Percentiles rank a stretch among this genome's conserved stretches.
Evolutionary conservation across 2,329 filamentous ascomycete species (phyloP).

Genomic region (Cadophora luteo-olivacea): DNA sequence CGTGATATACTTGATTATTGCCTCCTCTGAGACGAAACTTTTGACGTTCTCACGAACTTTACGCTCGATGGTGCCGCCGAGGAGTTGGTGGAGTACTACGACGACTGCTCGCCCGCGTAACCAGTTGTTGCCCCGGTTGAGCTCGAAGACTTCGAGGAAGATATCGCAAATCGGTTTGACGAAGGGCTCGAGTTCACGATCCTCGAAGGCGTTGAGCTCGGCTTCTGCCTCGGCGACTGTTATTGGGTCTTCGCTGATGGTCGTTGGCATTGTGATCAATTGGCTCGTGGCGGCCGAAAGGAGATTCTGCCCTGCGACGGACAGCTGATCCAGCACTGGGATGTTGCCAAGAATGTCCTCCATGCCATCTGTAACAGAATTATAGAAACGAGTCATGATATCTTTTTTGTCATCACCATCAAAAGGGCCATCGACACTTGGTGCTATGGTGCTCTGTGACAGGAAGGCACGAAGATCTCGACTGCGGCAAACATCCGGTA

Average conservation of each 20-base stretch:
- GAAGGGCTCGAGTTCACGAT: conserved; percentile 88
- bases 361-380: conserved; percentile 96
- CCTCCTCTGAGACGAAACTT: conserved; percentile 76
- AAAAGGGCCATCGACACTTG: conserved; percentile 59
- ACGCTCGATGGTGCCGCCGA: conserved; percentile 94
- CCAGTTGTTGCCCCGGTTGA: conserved; percentile 97
- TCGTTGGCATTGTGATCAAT: conserved; percentile 61
- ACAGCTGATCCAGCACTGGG: conserved; percentile 92
- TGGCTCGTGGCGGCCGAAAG: conserved; percentile 77
- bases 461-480: conserved; percentile 91
- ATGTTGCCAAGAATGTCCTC: conserved; percentile 98
- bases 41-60: conserved; percentile 89
- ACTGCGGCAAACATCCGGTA: conserved; percentile 94
- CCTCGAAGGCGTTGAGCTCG: conserved; percentile 91
- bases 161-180: conserved; percentile 98
- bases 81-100: conserved; percentile 92
- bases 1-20: conserved; percentile 76
- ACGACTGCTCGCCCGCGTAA: conserved; percentile 93
- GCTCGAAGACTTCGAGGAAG: conserved; percentile 93
- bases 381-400: conserved; percentile 93
- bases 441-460: conserved; percentile 81
- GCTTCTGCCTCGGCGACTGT: conserved; percentile 83
- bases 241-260: conserved; percentile 56
- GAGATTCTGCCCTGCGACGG: conserved; percentile 88
- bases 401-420: conserved; percentile 75